Evolutionary conservation across 2,329 filamentous ascomycete species (phyloP).

Genomic region (Lasiodiplodia gonubiensis): DNA sequence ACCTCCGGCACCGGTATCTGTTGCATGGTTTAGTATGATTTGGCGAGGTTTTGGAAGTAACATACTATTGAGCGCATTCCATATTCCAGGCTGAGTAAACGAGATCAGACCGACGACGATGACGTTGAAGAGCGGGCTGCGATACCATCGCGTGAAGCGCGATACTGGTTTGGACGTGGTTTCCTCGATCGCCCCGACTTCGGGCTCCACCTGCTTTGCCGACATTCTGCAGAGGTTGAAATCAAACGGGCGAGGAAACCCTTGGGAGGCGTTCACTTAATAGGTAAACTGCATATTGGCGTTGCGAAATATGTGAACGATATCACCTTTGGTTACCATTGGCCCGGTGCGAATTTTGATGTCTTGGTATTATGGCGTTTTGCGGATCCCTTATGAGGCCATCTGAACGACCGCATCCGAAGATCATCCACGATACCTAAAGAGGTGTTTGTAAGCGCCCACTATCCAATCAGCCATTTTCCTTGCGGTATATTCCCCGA

Average conservation of each 20-base stretch:
- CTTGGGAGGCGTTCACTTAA: background rate
- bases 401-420: background rate
- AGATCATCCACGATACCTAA: background rate
- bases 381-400: background rate
- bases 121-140: constrained; percentile 55
- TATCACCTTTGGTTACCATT: background rate
- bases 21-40: background rate
- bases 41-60: background rate
- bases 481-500: background rate
- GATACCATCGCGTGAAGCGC: constrained; percentile 38
- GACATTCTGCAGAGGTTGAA: background rate
- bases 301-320: background rate
- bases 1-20: constrained; percentile 17
- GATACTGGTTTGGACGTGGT: constrained; percentile 2
- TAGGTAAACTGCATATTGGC: background rate
- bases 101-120: constrained; percentile 53
- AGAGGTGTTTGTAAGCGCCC: too few relatives aligned
- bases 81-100: constrained; percentile 57
- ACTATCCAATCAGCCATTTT: background rate
- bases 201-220: constrained; percentile 5
- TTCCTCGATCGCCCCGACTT: constrained; percentile 5
- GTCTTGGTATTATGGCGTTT: constrained; percentile 7
- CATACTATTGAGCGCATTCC: constrained; percentile 50
- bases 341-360: background rate
- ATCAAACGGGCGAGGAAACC: background rate